phyloP scores from a whole-genome alignment of 805 yeast species.

The Metschnikowia reukaufii region DNA sequence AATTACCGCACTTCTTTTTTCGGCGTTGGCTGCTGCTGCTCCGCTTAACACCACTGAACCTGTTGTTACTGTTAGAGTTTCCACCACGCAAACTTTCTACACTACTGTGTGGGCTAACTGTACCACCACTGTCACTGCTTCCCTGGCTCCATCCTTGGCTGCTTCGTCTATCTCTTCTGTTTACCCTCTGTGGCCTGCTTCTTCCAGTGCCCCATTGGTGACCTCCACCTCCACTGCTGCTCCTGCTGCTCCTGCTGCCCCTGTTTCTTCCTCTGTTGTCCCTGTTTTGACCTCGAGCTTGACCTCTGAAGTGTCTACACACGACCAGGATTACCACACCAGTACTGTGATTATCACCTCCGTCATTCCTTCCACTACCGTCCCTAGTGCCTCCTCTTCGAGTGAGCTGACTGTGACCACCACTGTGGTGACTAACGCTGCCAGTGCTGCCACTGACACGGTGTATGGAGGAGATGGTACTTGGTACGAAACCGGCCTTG shows the following conservation, averaged over 20 bases:
- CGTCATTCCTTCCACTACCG: constrained; percentile 1
- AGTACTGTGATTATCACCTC: constrained; percentile 3
- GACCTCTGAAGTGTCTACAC: constrained; percentile 1
- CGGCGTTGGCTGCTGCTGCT: constrained; percentile 13
- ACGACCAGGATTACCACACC: constrained; percentile 1
- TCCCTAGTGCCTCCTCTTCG: neutral
- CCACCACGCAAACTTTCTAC: constrained; percentile 13
- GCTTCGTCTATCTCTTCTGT: neutral
- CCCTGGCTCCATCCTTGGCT: neutral
- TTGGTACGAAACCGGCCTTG: constrained; percentile 46
- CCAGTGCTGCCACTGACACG: constrained; percentile 18
- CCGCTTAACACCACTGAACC: constrained; percentile 6
- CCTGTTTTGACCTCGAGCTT: neutral
- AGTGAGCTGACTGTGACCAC: constrained; percentile 4
- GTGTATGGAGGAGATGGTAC: constrained; percentile 48
- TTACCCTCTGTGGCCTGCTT: neutral
- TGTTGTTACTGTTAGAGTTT: neutral
- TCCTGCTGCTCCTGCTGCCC: neutral
- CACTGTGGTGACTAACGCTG: constrained; percentile 5
- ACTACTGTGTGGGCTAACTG: constrained; percentile 12
- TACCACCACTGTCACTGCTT: neutral
- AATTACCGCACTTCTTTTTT: constrained; percentile 5
- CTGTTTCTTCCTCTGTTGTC: neutral
- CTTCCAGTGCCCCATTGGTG: neutral
- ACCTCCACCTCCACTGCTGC: neutral